Evolutionary conservation across 805 yeast species (phyloP).

Genomic region (Gaillardinia entomophila): DNA sequence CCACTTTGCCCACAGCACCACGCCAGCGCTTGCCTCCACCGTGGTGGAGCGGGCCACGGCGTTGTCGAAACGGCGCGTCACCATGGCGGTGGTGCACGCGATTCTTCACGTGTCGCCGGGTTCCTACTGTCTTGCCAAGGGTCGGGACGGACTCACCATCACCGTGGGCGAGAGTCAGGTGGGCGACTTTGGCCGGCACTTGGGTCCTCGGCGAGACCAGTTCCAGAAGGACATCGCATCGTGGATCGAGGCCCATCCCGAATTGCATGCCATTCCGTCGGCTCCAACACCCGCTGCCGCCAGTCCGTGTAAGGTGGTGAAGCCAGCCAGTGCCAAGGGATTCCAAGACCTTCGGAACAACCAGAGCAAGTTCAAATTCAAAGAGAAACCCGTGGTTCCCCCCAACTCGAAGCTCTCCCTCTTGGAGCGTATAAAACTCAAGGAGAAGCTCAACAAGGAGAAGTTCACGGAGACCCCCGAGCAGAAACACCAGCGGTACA

Average conservation of each 20-base stretch:
- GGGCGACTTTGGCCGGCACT: no score
- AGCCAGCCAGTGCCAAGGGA: slow-evolving; percentile 1
- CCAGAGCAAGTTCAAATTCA: slow-evolving; percentile 3
- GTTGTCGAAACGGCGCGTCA: no score
- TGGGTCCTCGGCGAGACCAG: no score
- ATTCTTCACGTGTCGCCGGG: no score
- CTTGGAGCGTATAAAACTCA: slow-evolving; percentile 33
- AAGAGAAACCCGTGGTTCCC: background rate
- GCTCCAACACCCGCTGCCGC: no score
- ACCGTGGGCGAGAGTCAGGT: no score
- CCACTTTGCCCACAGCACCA: slow-evolving; percentile 26
- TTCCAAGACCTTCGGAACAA: slow-evolving; percentile 2
- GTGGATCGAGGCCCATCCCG: no score
- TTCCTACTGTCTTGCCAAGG: no score
- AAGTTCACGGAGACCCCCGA: slow-evolving; percentile 12
- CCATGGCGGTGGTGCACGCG: no score
- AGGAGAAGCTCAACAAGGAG: slow-evolving; percentile 18
- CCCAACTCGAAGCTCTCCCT: slow-evolving; percentile 14
- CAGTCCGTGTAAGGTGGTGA: slow-evolving; percentile 4
- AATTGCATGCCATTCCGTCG: no score
- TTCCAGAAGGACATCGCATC: no score
- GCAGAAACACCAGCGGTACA: slow-evolving; percentile 13
- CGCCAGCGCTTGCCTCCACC: slow-evolving; percentile 5
- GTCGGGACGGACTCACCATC: no score
- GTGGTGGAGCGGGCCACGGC: slow-evolving; percentile 1